phyloP scores from a whole-genome alignment of 2,329 filamentous ascomycete species.

The Botrytis cinerea region DNA sequence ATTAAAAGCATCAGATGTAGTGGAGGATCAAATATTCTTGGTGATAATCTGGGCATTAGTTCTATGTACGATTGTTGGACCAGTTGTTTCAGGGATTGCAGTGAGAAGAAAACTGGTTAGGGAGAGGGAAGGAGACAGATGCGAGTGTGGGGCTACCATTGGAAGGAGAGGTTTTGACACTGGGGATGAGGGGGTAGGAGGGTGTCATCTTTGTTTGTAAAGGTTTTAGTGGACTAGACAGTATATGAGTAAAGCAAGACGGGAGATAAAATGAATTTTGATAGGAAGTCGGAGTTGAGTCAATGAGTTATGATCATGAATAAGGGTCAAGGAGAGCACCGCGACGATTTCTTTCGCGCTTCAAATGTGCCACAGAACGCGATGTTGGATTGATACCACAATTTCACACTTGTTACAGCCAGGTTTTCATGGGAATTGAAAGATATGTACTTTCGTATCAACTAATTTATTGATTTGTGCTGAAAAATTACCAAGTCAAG shows the following conservation, averaged over 20 bases:
- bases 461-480: not conserved
- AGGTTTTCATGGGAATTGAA: not conserved
- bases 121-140: not conserved
- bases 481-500: not conserved
- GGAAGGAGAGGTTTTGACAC: not conserved
- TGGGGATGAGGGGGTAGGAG: not conserved
- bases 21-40: slow-evolving; percentile 48
- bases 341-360: not conserved
- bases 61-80: slow-evolving; percentile 56
- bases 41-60: slow-evolving; percentile 58
- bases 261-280: not conserved
- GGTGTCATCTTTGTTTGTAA: slow-evolving; percentile 20
- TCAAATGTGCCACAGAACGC: fast-evolving
- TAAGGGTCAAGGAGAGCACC: not conserved
- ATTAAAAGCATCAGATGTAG: slow-evolving; percentile 25
- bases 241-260: not conserved
- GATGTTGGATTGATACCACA: not conserved
- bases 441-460: not conserved
- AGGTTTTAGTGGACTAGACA: not conserved
- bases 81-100: slow-evolving; percentile 40
- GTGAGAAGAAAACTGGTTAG: not conserved
- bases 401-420: not conserved
- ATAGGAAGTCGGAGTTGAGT: not conserved
- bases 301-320: not conserved
- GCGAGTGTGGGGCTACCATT: not conserved